Evolutionary conservation across 305 asterid species (phyloP).

Genomic region (Nicotiana rustica): DNA sequence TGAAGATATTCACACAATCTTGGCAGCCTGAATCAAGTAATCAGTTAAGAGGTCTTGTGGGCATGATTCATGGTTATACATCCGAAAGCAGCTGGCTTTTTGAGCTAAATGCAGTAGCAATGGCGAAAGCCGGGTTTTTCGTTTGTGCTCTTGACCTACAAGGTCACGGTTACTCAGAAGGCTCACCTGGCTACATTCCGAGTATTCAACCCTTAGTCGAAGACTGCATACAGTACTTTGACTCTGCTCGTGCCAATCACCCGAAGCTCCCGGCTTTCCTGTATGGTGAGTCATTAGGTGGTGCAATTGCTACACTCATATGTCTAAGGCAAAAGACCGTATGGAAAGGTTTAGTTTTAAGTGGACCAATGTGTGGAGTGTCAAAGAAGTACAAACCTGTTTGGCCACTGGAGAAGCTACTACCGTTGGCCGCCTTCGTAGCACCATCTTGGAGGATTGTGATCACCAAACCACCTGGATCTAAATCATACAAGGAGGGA

Average conservation of each 20-base stretch:
- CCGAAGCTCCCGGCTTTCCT: conserved; percentile 64
- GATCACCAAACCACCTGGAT: conserved; percentile 58
- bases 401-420: conserved; percentile 79
- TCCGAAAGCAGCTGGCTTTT: conserved; percentile 81
- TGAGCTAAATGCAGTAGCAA: conserved; percentile 78
- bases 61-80: conserved; percentile 87
- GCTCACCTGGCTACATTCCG: conserved; percentile 61
- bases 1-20: conserved; percentile 70
- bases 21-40: conserved; percentile 58
- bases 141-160: conserved; percentile 74
- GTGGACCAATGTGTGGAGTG: conserved; percentile 79
- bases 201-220: conserved; percentile 54
- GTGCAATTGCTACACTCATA: conserved; percentile 61
- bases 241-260: conserved; percentile 47
- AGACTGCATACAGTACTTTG: conserved; percentile 68
- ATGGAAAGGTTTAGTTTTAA: conserved; percentile 74
- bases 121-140: conserved; percentile 70
- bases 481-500: conserved; percentile 54
- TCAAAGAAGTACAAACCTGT: conserved; percentile 64
- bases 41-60: conserved; percentile 56
- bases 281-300: conserved; percentile 87
- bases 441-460: conserved; percentile 73
- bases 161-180: conserved; percentile 84
- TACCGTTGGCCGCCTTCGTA: conserved; percentile 59
- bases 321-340: conserved; percentile 57